These are phyloP conservation scores for Hevea brasiliensis DNA, from an alignment of 345 rosid genomes.

Conservation along the genomic window DNA sequence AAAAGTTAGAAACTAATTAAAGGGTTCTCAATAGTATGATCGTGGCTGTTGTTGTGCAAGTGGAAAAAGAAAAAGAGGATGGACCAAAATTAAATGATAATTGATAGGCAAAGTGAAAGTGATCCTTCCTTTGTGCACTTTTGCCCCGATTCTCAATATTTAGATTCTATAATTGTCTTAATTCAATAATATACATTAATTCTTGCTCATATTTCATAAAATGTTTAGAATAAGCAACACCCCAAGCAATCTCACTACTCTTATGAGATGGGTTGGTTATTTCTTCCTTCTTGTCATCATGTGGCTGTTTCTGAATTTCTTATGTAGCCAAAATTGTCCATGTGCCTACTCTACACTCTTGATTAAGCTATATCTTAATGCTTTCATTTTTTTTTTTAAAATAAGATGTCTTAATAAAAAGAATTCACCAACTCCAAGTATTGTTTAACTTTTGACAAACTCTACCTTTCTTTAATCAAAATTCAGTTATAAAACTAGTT, in stretches of 20 bases:
- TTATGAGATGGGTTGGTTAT: background rate
- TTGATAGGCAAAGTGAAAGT: conserved; percentile 5
- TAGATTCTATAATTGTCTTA: no score
- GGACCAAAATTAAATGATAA: background rate
- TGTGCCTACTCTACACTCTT: conserved; percentile 13
- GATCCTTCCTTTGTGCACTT: background rate
- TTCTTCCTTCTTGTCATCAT: conserved; percentile 12
- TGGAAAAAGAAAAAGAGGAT: background rate
- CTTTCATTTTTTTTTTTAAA: no score
- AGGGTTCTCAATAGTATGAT: no score
- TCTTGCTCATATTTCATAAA: no score
- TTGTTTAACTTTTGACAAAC: conserved; percentile 29
- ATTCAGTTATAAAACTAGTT: background rate
- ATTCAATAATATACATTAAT: no score
- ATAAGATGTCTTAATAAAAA: background rate
- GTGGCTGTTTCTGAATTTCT: background rate
- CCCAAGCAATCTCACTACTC: background rate
- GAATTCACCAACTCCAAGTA: conserved; percentile 38
- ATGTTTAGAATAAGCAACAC: no score
- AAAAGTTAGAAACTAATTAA: no score
- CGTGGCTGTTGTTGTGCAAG: no score
- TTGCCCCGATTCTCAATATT: no score
- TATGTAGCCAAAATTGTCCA: background rate
- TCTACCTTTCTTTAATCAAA: conserved; percentile 2
- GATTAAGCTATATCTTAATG: background rate